These are phyloP conservation scores for Elongisporangium prolatum DNA, from an alignment of 352 stramenopile genomes.

Conservation along the genomic window DNA sequence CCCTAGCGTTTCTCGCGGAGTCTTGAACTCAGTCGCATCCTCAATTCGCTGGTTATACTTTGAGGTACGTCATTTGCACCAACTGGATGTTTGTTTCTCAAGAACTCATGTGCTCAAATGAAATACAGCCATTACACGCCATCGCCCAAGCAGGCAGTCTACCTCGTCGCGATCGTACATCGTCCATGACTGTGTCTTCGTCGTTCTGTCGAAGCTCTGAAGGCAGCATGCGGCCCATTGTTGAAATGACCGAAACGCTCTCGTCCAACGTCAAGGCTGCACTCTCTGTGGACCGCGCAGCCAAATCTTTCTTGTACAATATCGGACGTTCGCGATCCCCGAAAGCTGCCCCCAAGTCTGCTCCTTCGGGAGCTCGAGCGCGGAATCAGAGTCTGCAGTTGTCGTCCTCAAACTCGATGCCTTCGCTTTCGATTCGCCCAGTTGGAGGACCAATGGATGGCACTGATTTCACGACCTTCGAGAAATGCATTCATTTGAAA, in stretches of 20 bases:
- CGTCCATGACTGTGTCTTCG: constrained; percentile 21
- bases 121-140: constrained; percentile 41
- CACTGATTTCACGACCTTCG: constrained; percentile 69
- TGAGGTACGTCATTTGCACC: constrained; percentile 32
- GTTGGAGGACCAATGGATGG: constrained; percentile 25
- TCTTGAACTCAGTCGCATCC: constrained; percentile 76
- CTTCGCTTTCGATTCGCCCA: constrained; percentile 12
- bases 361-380: constrained; percentile 19
- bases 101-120: constrained; percentile 1
- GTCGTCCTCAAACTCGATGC: background rate
- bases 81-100: background rate
- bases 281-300: constrained; percentile 56
- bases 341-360: constrained; percentile 13
- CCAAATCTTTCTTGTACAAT: constrained; percentile 75
- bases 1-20: constrained; percentile 59
- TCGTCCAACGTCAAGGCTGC: constrained; percentile 60
- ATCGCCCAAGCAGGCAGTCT: constrained; percentile 67
- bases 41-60: constrained; percentile 75
- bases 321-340: constrained; percentile 44
- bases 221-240: constrained; percentile 28
- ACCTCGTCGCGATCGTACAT: constrained; percentile 40
- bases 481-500: constrained; percentile 85
- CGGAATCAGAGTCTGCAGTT: constrained; percentile 19
- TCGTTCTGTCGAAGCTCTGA: constrained; percentile 7
- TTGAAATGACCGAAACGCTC: constrained; percentile 51